Base-by-base conservation (phyloP, 371 early-diverging fungal genomes). In the Mortierella sp. region DNA sequence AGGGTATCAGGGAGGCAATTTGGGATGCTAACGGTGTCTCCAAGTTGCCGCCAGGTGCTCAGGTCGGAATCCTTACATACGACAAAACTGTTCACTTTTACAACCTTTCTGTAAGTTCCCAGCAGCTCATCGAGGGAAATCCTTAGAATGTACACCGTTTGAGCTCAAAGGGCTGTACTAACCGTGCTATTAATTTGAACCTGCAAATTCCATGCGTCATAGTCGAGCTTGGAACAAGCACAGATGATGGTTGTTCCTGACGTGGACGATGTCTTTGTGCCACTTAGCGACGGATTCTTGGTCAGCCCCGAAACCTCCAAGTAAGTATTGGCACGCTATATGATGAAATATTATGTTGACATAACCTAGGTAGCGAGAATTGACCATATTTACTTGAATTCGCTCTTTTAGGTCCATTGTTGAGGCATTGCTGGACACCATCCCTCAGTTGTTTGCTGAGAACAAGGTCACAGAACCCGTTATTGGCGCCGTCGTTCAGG, bases 211-310 rank as follows among this genome's bases (percentile, higher is more conserved):
- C 24, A n/a, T 40, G 1, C 34, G 16, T 14, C 11, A 46, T 87
- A 95, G 94, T 61, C 95, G 26, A 80, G 77, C 9, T 79, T 96
- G 71, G 97, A 96, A 44, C 95, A 97, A 81, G 94, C 97, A 8
- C 96, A 96, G 83, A 97, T 99, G 97, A 90, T 98, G 91, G 95
- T 98, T n/a, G 97, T 99, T 2, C 91, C 97, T 0, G 99, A 99
- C 87, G 87, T 97, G 31, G 84, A 93, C 51, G 98, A 99, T 80
- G 89, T 97, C 34, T 99, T 99, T 92, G 95, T 98, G 21, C 99
- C 99, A 1, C 86, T 98, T 14, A 91, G 93, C 73, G 94, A 94
- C 13, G 99, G 97, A 71, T 91, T 95, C 88, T 89, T 97, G 51
- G 98, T 98, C 5, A 95, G 96, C 79, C 97, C 98, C 5, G 82